Conservation (phyloP, 2,329 filamentous ascomycete genomes). For the Zymoseptoria tritici region DNA sequence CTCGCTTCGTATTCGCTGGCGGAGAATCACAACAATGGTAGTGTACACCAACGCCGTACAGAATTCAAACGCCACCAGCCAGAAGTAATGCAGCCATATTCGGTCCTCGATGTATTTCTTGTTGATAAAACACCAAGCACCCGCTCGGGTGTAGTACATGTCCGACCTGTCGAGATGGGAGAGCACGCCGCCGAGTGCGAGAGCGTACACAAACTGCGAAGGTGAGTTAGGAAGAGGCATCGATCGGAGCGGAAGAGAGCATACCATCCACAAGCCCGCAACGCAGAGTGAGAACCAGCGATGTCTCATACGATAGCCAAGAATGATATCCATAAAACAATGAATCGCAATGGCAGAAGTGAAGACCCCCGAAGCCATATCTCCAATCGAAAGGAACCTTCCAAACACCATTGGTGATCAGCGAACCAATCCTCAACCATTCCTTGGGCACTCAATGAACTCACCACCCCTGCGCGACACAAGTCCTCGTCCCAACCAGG, state of each 20-base stretch:
- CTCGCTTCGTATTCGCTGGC: slow-evolving; percentile 30
- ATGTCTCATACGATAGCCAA: slow-evolving; percentile 45
- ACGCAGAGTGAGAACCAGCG: slow-evolving; percentile 45
- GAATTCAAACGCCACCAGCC: slow-evolving; percentile 51
- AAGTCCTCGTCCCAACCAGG: slow-evolving; percentile 45
- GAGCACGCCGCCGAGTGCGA: slow-evolving; percentile 46
- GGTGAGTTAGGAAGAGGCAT: neutral
- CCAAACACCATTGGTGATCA: neutral
- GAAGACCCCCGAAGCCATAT: slow-evolving; percentile 58
- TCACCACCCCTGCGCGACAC: slow-evolving; percentile 56
- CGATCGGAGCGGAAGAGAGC: neutral
- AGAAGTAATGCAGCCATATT: slow-evolving; percentile 56
- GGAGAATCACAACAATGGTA: slow-evolving; percentile 34
- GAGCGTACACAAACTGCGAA: slow-evolving; percentile 47
- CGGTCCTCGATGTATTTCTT: slow-evolving; percentile 45
- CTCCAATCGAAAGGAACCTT: slow-evolving; percentile 54
- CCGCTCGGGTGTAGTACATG: slow-evolving; percentile 53
- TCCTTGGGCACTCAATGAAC: no score
- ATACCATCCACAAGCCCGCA: slow-evolving; percentile 42
- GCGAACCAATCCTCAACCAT: neutral
- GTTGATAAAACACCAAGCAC: slow-evolving; percentile 61
- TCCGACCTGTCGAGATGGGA: slow-evolving; percentile 31
- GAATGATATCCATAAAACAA: slow-evolving; percentile 55
- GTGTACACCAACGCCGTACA: slow-evolving; percentile 44
- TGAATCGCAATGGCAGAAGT: slow-evolving; percentile 58